Base-by-base conservation (phyloP, 2,329 filamentous ascomycete species). In the Aureobasidium leucospermi region DNA sequence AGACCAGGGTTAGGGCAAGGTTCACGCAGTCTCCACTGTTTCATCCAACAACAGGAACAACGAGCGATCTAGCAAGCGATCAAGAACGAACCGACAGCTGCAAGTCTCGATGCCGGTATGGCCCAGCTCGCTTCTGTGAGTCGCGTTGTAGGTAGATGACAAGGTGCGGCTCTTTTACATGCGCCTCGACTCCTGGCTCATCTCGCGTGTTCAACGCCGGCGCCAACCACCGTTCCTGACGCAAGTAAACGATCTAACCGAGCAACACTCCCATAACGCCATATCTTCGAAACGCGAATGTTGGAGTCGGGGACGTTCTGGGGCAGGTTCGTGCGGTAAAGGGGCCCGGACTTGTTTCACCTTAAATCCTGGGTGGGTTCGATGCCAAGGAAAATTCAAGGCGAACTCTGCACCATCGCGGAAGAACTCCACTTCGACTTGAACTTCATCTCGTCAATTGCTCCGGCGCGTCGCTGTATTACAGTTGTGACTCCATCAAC, bases 101-200 rank as follows among this genome's bases (percentile, higher is more conserved):
- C 19, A 38, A 23, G 29, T 34, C 42, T 56, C n/a, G 39, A 56
- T 56, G 29, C 57, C 39, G 41, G 55, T 59, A 55, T 55, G 45
- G 58, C 53, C 53, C 28, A 36, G 34, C 57, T 59, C 57, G 57
- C 57, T 59, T 58, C 43, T 47, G 46, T 41, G 19, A 39, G 16
- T 8, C 5, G 23, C 51, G 57, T 59, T 34, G 46, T 41, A 23
- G 46, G 43, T 51, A 51, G 57, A 59, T 59, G 46, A 59, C 16
- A 43, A 52, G 38, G 29, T 41, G 57, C 57, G 57, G 57, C 56
- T 59, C 56, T 59, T 31, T 34, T n/a, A 36, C 36, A 34, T 10
- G 28, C 34, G 38, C 34, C 31, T 34, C 13, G 6, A 52, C 45
- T 52, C 57, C 57, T 59, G 36, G 45, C 46, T 59, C 48, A 59